A percentile compares a stretch with the other conserved stretches of the same genome.
phyloP scores from a whole-genome alignment of 306 rosid species.

The Ormosia emarginata region DNA sequence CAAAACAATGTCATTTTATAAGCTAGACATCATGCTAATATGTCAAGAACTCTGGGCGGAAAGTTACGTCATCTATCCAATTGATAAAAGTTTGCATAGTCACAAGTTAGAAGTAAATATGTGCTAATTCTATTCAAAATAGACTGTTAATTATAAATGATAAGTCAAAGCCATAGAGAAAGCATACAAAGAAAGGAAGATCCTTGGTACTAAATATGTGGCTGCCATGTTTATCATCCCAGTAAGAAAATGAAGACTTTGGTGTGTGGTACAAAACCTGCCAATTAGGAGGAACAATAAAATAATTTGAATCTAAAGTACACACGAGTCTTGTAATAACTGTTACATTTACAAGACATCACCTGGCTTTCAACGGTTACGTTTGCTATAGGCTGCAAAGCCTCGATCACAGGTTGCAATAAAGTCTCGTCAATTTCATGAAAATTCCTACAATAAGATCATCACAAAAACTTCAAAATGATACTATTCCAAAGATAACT shows the following conservation, averaged over 20 bases:
- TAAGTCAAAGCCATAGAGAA: conserved; percentile 22
- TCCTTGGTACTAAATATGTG: conserved; percentile 67
- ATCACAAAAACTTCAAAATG: conserved; percentile 8
- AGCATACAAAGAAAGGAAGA: conserved; percentile 92
- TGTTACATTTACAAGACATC: neutral
- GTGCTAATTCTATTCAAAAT: conserved; percentile 4
- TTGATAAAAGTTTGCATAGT: neutral
- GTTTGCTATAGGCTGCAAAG: conserved; percentile 69
- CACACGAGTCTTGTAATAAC: neutral
- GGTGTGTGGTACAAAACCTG: conserved; percentile 91
- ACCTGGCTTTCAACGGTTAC: conserved; percentile 94
- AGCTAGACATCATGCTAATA: conserved; percentile 12
- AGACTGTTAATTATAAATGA: conserved; percentile 17
- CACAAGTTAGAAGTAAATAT: neutral
- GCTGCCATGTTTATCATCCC: conserved; percentile 68
- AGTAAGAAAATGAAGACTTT: conserved; percentile 74
- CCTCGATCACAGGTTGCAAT: conserved; percentile 71
- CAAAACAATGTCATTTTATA: conserved; percentile 6
- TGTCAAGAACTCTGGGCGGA: neutral
- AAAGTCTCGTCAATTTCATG: conserved; percentile 52
- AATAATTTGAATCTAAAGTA: conserved; percentile 10
- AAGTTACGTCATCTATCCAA: conserved; percentile 7
- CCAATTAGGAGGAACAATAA: neutral
- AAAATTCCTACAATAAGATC: conserved; percentile 66
- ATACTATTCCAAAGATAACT: neutral